Percentiles rank a stretch among this genome's conserved stretches.
These are phyloP conservation scores for Penicillium sp. DNA, from an alignment of 2,329 filamentous ascomycete genomes.

Conservation along the genomic window DNA sequence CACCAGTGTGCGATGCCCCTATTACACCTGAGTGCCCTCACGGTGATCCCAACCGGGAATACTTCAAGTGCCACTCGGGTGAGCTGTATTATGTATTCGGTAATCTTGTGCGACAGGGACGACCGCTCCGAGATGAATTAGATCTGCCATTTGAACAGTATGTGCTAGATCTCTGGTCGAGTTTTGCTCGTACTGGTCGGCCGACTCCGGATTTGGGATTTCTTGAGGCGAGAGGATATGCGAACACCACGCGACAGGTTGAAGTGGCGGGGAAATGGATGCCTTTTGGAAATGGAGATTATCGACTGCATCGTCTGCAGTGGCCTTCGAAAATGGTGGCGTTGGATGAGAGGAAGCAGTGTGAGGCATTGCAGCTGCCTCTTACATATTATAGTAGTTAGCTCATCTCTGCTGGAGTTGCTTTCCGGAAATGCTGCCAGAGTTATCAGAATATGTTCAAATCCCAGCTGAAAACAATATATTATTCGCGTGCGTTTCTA, in stretches of 20 bases:
- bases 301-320: slow-evolving; percentile 20
- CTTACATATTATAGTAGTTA: slow-evolving; percentile 20
- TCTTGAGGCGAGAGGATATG: slow-evolving; percentile 23
- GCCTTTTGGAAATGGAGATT: slow-evolving; percentile 7
- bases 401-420: no score
- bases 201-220: slow-evolving; percentile 22
- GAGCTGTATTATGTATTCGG: slow-evolving; percentile 62
- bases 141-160: slow-evolving; percentile 29
- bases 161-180: slow-evolving; percentile 30
- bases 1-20: slow-evolving; percentile 51
- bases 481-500: no score
- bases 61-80: slow-evolving; percentile 60
- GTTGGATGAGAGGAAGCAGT: slow-evolving; percentile 21
- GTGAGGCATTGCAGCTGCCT: slow-evolving; percentile 16
- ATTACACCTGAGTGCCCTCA: slow-evolving; percentile 42
- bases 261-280: slow-evolving; percentile 14
- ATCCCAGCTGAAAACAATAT: no score
- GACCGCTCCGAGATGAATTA: slow-evolving; percentile 22
- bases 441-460: slow-evolving; percentile 28
- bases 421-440: slow-evolving; percentile 27
- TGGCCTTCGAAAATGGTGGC: slow-evolving; percentile 19
- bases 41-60: slow-evolving; percentile 56
- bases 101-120: slow-evolving; percentile 40
- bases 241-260: slow-evolving; percentile 17
- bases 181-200: slow-evolving; percentile 22